Evolutionary conservation across 2,329 filamentous ascomycete species (phyloP), one percentile per base, ranked within the genome.

Genomic region (Beauveria medogensis): DNA sequence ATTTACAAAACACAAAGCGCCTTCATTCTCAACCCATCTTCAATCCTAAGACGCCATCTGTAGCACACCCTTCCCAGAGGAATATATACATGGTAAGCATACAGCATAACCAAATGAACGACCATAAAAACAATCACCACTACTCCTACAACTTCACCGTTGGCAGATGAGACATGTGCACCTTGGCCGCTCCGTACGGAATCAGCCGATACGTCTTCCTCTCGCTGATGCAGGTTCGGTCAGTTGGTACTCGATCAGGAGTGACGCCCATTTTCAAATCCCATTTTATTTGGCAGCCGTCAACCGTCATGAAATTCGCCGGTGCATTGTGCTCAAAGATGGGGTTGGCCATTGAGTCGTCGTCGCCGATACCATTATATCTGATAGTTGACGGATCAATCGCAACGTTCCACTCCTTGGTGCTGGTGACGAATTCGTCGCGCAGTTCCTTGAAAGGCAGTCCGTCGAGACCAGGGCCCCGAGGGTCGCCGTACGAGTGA

Each of bases 111-210:
- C 12, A 41, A 22, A 28, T 20, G 8, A 26, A 34, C 20, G 9
- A 30, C 24, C 44, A 24, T 6, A 1, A 46, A 46, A 24, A 50
- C 28, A 30, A 37, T 18, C 22, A 22, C 10, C 26, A 34, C 48
- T 12, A 7, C 22, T 16, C 18, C 63, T 59, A 63, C 51, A 65
- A 55, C 24, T 46, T 55, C 12, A 63, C 56, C 18, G 62, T 57
- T 4, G 67, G 67, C 52, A 69, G 48, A 34, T 69, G 65, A 9
- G 67, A 65, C 67, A 80, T 78, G 62, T 78, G 77, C 61, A 80
- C 65, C 65, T 77, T 78, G 16, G 77, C 73, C 44, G 74, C 74
- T 2, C 76, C 78, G 67, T 76, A 80, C n/a, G 78, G 78, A 14
- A 75, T 70, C 20, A 80, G 61, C n/a, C 28, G 64, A 26, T 70